Base-by-base conservation (phyloP, 1,139 yeast species). In the Wickerhamiella infanticola region DNA sequence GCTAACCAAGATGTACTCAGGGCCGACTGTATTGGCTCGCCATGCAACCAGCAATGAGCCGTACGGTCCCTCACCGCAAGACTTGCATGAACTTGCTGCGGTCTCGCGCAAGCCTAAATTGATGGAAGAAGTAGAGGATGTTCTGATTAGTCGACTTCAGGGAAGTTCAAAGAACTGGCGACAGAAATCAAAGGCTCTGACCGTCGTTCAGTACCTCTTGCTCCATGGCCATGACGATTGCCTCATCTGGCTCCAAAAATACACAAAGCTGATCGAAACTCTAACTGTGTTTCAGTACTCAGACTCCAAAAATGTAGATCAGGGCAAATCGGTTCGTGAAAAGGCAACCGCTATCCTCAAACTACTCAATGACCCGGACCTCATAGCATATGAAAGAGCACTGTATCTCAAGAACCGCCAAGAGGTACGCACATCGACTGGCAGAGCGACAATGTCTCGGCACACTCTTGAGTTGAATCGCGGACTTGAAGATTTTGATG, bases 141-240 rank as follows among this genome's bases (percentile, higher is more conserved):
- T 53, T 11, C 40, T 54, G 24, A 54, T 51, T 40, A 42, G 47
- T 36, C 45, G 57, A 11, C 42, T 54, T 27, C 29, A 25, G 24
- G 47, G 47, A 29, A 46, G 51, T 24, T 24, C 44, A 6, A 48
- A 51, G 7, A 52, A 54, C 37, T 54, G 58, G 58, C 55, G 55
- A 25, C 53, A 48, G 33, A 52, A 52, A 31, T 49, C 52, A n/a
- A 54, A 54, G 45, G 48, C 53, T 2, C 40, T 54, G 31, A 50
- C 95, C 1, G 81, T 90, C 7, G 68, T 88, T 54, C 94, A 86
- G 58, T 88, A 81, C 63, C 70, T 90, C 55, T 83, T 88, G 8
- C 73, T 94, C 52, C 81, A 74, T 53, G 98, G 97, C 11, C 75
- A 90, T 29, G 95, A 86, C 51, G 79, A 80, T 54, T 84, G 90